These are phyloP conservation scores for Carex sylvatica DNA, from an alignment of 202 grass and related monocot species.

Conservation along the genomic window DNA sequence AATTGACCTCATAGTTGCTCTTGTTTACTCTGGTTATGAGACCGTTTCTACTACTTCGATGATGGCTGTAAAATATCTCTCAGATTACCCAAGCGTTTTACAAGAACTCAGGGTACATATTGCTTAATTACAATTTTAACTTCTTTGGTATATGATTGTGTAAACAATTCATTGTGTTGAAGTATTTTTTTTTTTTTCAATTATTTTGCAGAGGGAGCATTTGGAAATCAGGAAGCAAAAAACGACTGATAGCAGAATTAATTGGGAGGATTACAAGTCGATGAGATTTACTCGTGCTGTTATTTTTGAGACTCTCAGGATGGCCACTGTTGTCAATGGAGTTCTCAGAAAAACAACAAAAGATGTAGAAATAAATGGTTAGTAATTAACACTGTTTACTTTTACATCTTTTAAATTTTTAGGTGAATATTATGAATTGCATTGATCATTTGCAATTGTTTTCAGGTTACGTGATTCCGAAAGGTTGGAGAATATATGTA, in stretches of 20 bases:
- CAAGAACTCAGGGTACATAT: conserved; percentile 69
- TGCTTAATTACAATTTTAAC: background rate
- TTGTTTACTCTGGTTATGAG: conserved; percentile 93
- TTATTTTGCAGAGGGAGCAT: conserved; percentile 72
- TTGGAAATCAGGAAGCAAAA: conserved; percentile 66
- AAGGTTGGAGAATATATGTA: conserved; percentile 95
- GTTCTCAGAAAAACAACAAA: conserved; percentile 88
- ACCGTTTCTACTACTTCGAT: conserved; percentile 91
- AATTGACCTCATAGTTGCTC: conserved; percentile 78
- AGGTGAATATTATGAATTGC: background rate
- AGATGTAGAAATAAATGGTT: conserved; percentile 89
- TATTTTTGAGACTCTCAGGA: conserved; percentile 89
- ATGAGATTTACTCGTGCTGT: conserved; percentile 89
- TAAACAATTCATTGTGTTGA: background rate
- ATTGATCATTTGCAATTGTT: conserved; percentile 29
- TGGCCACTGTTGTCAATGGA: conserved; percentile 93
- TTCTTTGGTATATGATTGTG: background rate
- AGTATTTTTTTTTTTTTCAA: conserved; percentile 14
- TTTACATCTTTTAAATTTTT: background rate
- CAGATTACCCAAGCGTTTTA: conserved; percentile 62
- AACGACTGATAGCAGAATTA: conserved; percentile 42
- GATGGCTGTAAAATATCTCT: conserved; percentile 96
- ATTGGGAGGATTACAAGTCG: conserved; percentile 79
- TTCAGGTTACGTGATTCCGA: conserved; percentile 82
- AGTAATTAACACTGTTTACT: background rate